Conservation (phyloP, 495 filamentous ascomycete genomes). For the Pyrenula massariospora region DNA sequence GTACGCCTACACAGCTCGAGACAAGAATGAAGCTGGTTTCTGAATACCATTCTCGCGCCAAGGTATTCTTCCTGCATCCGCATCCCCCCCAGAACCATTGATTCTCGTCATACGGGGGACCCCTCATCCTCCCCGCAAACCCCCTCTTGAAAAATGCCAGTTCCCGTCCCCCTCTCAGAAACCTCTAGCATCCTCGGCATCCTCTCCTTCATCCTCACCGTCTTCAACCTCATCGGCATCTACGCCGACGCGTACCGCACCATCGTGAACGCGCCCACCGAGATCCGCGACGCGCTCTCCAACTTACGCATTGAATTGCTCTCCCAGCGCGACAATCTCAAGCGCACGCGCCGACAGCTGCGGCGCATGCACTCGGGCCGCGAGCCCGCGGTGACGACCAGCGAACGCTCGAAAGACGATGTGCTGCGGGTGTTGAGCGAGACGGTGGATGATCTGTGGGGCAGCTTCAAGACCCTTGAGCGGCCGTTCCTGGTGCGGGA, state of each 20-base stretch:
- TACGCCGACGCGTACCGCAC: slow-evolving; percentile 9
- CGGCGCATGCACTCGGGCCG: neutral
- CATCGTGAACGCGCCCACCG: slow-evolving; percentile 4
- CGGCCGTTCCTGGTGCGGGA: slow-evolving; percentile 5
- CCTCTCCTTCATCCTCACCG: slow-evolving; percentile 11
- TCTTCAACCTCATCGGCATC: slow-evolving; percentile 8
- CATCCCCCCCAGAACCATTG: too few relatives aligned
- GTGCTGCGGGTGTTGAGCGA: slow-evolving; percentile 10
- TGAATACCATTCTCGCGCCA: too few relatives aligned
- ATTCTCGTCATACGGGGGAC: too few relatives aligned
- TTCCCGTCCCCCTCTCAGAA: slow-evolving; percentile 4
- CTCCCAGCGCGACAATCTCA: slow-evolving; percentile 12
- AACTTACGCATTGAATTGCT: slow-evolving; percentile 9
- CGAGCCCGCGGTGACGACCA: neutral
- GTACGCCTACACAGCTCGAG: too few relatives aligned
- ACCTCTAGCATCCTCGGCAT: slow-evolving; percentile 11
- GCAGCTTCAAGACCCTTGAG: slow-evolving; percentile 10
- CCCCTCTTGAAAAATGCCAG: slow-evolving; percentile 5
- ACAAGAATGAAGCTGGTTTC: too few relatives aligned
- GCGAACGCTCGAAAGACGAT: slow-evolving; percentile 7
- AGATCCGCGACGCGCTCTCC: slow-evolving; percentile 8
- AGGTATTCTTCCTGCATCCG: too few relatives aligned
- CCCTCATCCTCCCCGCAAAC: too few relatives aligned
- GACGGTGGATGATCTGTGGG: slow-evolving; percentile 11
- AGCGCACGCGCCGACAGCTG: slow-evolving; percentile 3